Evolutionary conservation across 306 rosid genomes (phyloP), one percentile per base, ranked within the genome.

Genomic region (Trifolium pratense): DNA sequence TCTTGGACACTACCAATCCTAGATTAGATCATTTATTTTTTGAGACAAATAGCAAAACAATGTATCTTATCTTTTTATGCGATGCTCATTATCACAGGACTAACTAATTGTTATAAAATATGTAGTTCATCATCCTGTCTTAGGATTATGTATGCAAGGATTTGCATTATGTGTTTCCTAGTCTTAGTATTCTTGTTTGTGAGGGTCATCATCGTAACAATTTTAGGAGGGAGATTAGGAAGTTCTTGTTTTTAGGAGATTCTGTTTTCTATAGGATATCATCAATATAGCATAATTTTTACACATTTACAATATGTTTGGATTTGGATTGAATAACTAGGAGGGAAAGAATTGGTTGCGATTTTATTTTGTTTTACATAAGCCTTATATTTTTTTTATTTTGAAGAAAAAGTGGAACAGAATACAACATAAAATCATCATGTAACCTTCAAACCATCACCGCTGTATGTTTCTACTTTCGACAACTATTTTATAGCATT

Each of bases 391-490:
- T 36, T 36, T 7, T 14, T 5, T 36, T 36, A 36, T 14, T 13
- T 20, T 32, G 21, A 14, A 49, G 7, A 9, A n/a, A 14, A 48
- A n/a, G 32, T 21, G 15, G 12, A 48, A 36, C 49, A 29, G 12
- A 48, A 36, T 60, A 29, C 15, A 17, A 17, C 70, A 20, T 48
- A 34, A 59, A 21, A n/a, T 37, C 66, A 23, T 78, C 37, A 37
- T 21, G 65, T 70, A 70, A 36, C 16, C 45, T 68, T 68, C 63
- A 36, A 49, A 48, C 37, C 15, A n/a, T 21, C 1, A 5, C 9
- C 6, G 12, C 39, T 36, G 39, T 36, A 36, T 36, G 8, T 36
- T 36, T 36, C 36, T 32, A 5, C 5, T 31, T 31, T 31, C 37
- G 6, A 5, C 0, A 36, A 36, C 39, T 36, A 7, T 36, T 1